Conservation (phyloP, 805 yeast genomes). For the Torulaspora indica region DNA sequence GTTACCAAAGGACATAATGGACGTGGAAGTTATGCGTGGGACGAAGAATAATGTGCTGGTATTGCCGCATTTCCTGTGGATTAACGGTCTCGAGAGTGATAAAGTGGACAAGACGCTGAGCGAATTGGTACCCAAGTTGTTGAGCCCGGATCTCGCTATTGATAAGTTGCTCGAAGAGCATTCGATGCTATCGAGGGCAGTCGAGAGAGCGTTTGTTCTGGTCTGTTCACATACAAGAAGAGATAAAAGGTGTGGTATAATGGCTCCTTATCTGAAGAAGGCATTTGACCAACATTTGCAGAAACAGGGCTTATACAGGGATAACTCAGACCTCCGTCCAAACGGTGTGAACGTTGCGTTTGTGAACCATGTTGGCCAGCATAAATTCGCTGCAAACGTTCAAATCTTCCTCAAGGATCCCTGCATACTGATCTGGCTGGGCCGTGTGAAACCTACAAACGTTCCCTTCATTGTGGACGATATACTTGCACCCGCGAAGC, state of each 20-base stretch:
- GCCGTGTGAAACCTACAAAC: conserved; percentile 74
- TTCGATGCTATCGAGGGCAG: conserved; percentile 37
- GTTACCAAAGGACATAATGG: conserved; percentile 44
- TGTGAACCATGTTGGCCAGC: conserved; percentile 92
- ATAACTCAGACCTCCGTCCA: conserved; percentile 66
- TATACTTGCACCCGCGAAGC: conserved; percentile 59
- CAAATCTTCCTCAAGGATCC: conserved; percentile 57
- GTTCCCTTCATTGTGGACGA: conserved; percentile 73
- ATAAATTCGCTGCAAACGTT: conserved; percentile 88
- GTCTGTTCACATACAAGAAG: conserved; percentile 88
- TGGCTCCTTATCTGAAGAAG: conserved; percentile 85
- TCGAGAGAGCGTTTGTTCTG: conserved; percentile 49
- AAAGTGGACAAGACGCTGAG: conserved; percentile 45
- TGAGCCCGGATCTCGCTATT: conserved; percentile 24
- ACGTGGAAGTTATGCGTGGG: conserved; percentile 41
- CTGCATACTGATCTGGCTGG: conserved; percentile 73
- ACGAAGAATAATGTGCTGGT: conserved; percentile 56
- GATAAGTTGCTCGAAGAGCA: conserved; percentile 31
- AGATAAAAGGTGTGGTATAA: conserved; percentile 88
- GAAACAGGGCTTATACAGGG: conserved; percentile 68
- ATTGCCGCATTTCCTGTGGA: conserved; percentile 72
- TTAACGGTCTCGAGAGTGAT: conserved; percentile 44
- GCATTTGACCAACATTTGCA: conserved; percentile 71
- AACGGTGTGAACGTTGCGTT: conserved; percentile 68
- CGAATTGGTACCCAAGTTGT: conserved; percentile 42